Percentiles rank a stretch among this genome's conserved stretches.
Conservation (phyloP, 2,329 filamentous ascomycete species). For the Berkeleyomyces rouxiae region DNA sequence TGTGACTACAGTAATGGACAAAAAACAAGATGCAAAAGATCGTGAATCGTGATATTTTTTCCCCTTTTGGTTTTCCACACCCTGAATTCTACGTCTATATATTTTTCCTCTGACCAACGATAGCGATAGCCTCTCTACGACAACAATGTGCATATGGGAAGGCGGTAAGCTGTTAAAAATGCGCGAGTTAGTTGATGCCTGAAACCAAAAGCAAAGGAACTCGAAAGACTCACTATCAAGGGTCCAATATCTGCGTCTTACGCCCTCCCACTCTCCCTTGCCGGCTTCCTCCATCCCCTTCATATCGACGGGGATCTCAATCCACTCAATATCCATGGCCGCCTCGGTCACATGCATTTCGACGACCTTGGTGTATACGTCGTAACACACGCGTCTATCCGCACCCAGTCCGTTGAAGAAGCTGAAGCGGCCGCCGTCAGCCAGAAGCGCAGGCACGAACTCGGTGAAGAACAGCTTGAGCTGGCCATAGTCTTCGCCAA, state of each 20-base stretch:
- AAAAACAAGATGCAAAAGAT: slow-evolving; percentile 10
- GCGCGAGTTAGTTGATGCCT: slow-evolving; percentile 17
- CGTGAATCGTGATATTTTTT: background rate
- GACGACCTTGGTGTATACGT: slow-evolving; percentile 83
- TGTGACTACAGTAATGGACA: background rate
- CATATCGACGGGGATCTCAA: slow-evolving; percentile 57
- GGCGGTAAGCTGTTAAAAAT: slow-evolving; percentile 40
- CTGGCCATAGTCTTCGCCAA: slow-evolving; percentile 81
- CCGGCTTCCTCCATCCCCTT: slow-evolving; percentile 45
- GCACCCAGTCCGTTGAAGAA: slow-evolving; percentile 88
- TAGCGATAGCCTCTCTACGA: slow-evolving; percentile 26
- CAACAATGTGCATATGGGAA: slow-evolving; percentile 61
- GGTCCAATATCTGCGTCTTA: slow-evolving; percentile 79
- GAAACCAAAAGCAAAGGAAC: slow-evolving; percentile 7
- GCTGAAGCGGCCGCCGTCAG: slow-evolving; percentile 57
- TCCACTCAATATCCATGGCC: slow-evolving; percentile 79
- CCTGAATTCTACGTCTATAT: background rate
- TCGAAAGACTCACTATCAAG: slow-evolving; percentile 42
- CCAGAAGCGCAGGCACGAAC: slow-evolving; percentile 63
- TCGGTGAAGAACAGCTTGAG: slow-evolving; percentile 79
- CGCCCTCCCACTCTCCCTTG: slow-evolving; percentile 70
- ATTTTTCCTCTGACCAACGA: background rate
- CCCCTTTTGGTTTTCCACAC: background rate
- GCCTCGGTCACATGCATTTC: slow-evolving; percentile 84
- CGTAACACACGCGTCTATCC: slow-evolving; percentile 83